phyloP scores from a whole-genome alignment of 805 yeast species.

The Nakazawaea siamensis region DNA sequence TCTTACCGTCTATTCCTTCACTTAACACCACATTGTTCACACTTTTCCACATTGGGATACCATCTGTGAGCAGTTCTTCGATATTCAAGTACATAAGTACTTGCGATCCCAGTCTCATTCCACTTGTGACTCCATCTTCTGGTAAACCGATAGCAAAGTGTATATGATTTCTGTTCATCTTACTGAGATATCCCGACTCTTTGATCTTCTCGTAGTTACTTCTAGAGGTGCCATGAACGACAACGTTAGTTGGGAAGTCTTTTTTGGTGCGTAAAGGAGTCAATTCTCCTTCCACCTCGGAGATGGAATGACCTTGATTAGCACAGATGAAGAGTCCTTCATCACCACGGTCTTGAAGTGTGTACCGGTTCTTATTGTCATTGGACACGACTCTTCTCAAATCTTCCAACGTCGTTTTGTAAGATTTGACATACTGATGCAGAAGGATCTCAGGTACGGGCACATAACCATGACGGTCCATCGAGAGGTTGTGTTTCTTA shows the following conservation, averaged over 20 bases:
- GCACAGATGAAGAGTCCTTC: constrained; percentile 56
- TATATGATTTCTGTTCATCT: constrained; percentile 76
- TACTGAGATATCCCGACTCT: constrained; percentile 47
- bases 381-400: constrained; percentile 49
- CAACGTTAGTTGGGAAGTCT: constrained; percentile 43
- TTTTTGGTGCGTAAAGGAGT: constrained; percentile 24
- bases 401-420: constrained; percentile 47
- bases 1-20: constrained; percentile 50
- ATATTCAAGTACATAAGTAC: constrained; percentile 60
- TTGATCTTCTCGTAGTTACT: constrained; percentile 39
- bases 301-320: constrained; percentile 84
- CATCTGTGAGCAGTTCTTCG: constrained; percentile 31
- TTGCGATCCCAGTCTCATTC: constrained; percentile 54
- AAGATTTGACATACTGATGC: constrained; percentile 51
- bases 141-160: constrained; percentile 69
- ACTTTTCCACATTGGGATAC: constrained; percentile 49
- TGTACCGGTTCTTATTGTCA: constrained; percentile 69
- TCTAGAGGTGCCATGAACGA: constrained; percentile 69
- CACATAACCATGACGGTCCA: constrained; percentile 65
- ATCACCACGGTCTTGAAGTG: constrained; percentile 27
- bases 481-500: constrained; percentile 48
- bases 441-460: constrained; percentile 41
- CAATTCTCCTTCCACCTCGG: constrained; percentile 33
- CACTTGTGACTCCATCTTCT: constrained; percentile 48
- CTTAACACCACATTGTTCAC: constrained; percentile 70